phyloP scores from a whole-genome alignment of 495 filamentous ascomycete species.

The Pseudevernia furfuracea region DNA sequence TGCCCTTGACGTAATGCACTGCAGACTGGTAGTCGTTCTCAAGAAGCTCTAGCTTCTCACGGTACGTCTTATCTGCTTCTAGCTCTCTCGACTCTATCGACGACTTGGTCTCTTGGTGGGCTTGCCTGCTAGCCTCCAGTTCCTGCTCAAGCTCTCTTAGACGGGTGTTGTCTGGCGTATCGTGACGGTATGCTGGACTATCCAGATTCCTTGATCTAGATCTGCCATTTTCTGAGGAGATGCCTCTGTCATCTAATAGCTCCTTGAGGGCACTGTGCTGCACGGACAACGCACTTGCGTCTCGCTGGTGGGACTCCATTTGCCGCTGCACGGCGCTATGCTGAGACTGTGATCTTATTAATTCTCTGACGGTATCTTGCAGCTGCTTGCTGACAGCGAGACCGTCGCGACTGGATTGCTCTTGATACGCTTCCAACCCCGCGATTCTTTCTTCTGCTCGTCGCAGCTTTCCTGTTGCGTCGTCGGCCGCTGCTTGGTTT shows the following conservation, averaged over 20 bases:
- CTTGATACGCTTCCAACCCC: constrained; percentile 91
- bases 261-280: constrained; percentile 89
- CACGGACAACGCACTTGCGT: constrained; percentile 80
- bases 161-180: constrained; percentile 72
- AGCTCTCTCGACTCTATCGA: constrained; percentile 69
- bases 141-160: constrained; percentile 85
- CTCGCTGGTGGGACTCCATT: constrained; percentile 73
- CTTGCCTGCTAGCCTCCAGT: constrained; percentile 64
- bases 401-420: constrained; percentile 88
- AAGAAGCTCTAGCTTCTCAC: constrained; percentile 84
- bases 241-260: constrained; percentile 78
- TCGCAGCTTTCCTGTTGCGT: constrained; percentile 77
- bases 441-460: constrained; percentile 93
- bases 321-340: constrained; percentile 73
- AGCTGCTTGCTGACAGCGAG: constrained; percentile 82
- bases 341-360: constrained; percentile 63
- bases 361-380: constrained; percentile 71
- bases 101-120: constrained; percentile 75
- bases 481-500: constrained; percentile 85
- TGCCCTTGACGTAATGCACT: constrained; percentile 98
- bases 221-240: constrained; percentile 46
- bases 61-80: constrained; percentile 75
- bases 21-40: constrained; percentile 98
- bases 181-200: constrained; percentile 65
- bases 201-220: constrained; percentile 54